These are phyloP conservation scores for Backusella circina DNA, from an alignment of 192 early-diverging fungal genomes.

Conservation along the genomic window DNA sequence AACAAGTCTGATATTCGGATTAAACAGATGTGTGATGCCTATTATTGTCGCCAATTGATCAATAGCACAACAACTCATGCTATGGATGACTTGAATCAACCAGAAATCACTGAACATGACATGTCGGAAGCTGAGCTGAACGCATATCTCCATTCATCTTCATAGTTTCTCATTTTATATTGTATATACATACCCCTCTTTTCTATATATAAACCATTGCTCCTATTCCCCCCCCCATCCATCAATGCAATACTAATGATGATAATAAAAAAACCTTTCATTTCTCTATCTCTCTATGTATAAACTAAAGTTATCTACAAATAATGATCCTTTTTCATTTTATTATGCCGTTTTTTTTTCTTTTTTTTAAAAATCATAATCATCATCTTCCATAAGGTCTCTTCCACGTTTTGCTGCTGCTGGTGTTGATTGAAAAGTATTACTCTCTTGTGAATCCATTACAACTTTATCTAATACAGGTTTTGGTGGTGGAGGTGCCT, in stretches of 20 bases:
- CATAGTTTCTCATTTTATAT: too few relatives aligned
- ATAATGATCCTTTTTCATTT: background rate
- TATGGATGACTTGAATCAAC: background rate
- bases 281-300: too few relatives aligned
- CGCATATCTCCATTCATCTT: too few relatives aligned
- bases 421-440: background rate
- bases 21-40: background rate
- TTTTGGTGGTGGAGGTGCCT: slow-evolving; percentile 32
- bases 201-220: background rate
- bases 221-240: too few relatives aligned
- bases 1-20: background rate
- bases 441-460: slow-evolving; percentile 10
- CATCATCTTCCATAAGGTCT: slow-evolving; percentile 29
- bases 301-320: background rate
- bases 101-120: background rate
- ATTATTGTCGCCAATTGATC: background rate
- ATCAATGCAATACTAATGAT: too few relatives aligned
- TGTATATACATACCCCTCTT: background rate
- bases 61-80: background rate
- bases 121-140: background rate
- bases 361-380: slow-evolving; percentile 23
- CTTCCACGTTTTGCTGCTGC: slow-evolving; percentile 13
- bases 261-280: too few relatives aligned
- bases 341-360: background rate
- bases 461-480: background rate